Evolutionary conservation across 2,329 filamentous ascomycete species (phyloP).

Genomic region (Epichloe hybrida): DNA sequence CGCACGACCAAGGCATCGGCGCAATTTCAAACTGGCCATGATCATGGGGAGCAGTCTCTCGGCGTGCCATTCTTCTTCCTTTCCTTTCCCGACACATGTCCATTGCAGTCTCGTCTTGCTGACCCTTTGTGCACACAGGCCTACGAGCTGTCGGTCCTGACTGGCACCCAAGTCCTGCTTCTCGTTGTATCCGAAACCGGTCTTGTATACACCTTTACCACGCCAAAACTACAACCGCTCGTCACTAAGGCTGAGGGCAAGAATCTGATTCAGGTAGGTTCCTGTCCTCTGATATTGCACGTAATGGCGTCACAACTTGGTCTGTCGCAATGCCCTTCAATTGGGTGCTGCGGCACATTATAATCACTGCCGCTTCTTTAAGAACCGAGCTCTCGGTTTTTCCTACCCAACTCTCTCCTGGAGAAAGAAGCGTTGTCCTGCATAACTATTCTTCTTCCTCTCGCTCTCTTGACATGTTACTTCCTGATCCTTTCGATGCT

Average conservation of each 20-base stretch:
- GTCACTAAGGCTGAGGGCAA: conserved; percentile 98
- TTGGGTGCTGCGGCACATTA: neutral
- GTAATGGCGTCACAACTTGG: neutral
- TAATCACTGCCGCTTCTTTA: neutral
- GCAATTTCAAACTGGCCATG: neutral
- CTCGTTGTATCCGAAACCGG: conserved; percentile 96
- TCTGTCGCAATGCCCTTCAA: neutral
- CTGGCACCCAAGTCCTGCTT: conserved; percentile 90
- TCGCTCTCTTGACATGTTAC: too few relatives aligned
- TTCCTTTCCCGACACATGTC: neutral
- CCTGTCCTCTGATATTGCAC: neutral
- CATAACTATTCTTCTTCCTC: neutral
- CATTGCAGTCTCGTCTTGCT: neutral
- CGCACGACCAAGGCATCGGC: neutral
- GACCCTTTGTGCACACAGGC: conserved; percentile 42
- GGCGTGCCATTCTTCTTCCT: neutral
- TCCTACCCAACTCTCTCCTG: too few relatives aligned
- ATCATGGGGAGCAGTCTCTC: too few relatives aligned
- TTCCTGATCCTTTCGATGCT: neutral
- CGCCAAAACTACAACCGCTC: conserved; percentile 92
- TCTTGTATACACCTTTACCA: conserved; percentile 96
- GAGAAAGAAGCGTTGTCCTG: neutral
- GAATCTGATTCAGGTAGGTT: conserved; percentile 83
- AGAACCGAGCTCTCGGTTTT: too few relatives aligned
- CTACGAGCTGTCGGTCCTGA: conserved; percentile 93